A percentile compares a stretch with the other conserved stretches of the same genome.
phyloP scores from a whole-genome alignment of 1,139 yeast species.

The Yamadazyma atlantica region DNA sequence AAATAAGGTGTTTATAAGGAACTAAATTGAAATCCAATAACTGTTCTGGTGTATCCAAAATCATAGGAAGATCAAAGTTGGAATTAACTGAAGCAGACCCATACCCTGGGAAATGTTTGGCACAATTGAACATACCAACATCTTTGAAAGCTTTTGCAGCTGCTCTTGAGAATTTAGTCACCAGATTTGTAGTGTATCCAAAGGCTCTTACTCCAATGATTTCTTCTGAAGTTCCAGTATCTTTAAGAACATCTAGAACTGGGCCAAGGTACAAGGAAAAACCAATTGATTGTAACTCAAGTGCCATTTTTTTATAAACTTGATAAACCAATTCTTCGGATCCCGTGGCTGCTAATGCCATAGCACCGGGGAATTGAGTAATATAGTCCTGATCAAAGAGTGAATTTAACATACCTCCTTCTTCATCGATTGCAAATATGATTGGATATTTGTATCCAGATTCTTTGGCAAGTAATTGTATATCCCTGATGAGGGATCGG shows the following conservation, averaged over 20 bases:
- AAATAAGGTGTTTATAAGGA: conserved; percentile 2
- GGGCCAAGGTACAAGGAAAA: conserved; percentile 3
- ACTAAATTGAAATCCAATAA: conserved; percentile 1
- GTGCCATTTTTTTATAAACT: conserved; percentile 4
- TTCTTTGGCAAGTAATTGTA: neutral
- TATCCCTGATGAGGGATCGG: neutral
- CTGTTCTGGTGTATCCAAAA: conserved; percentile 3
- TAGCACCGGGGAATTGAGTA: neutral
- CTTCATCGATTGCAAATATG: conserved; percentile 1
- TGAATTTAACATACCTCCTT: neutral
- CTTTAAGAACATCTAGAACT: conserved; percentile 2
- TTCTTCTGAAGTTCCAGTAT: neutral
- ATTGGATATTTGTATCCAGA: neutral
- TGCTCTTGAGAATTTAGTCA: conserved; percentile 1
- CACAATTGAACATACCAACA: conserved; percentile 3
- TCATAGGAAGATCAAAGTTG: conserved; percentile 3
- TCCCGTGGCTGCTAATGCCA: neutral
- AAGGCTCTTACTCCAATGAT: conserved; percentile 3
- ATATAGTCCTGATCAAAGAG: neutral
- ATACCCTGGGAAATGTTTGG: conserved; percentile 4
- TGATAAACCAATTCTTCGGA: conserved; percentile 2
- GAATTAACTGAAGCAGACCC: conserved; percentile 3
- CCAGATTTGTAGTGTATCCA: conserved; percentile 2
- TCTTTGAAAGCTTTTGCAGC: conserved; percentile 4
- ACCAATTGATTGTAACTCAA: conserved; percentile 3